phyloP scores from a whole-genome alignment of 306 rosid genomes.

The Lotus japonicus region DNA sequence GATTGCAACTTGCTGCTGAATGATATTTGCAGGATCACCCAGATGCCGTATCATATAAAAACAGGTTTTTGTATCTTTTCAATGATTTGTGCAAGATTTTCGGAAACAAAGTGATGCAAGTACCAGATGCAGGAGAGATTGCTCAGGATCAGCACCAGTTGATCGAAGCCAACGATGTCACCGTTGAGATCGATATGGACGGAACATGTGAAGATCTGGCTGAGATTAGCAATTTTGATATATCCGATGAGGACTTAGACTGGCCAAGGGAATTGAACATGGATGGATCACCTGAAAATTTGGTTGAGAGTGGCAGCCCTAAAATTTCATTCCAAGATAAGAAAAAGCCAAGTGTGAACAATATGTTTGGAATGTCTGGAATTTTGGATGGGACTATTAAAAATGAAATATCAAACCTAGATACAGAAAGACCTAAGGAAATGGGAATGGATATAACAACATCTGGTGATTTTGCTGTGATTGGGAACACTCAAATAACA shows the following conservation, averaged over 20 bases:
- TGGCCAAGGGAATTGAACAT: conserved; percentile 9
- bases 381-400: conserved; percentile 22
- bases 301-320: conserved; percentile 17
- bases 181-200: conserved; percentile 33
- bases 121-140: conserved; percentile 23
- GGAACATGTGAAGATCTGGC: too few species aligned
- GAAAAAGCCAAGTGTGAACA: conserved; percentile 23
- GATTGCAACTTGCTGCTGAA: not conserved
- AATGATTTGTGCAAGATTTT: conserved; percentile 49
- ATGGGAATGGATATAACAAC: conserved; percentile 7
- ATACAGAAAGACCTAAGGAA: conserved; percentile 26
- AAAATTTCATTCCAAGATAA: conserved; percentile 24
- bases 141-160: conserved; percentile 21
- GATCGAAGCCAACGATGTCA: not conserved
- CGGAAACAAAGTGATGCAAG: conserved; percentile 17
- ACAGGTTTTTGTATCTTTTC: conserved; percentile 32
- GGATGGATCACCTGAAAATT: conserved; percentile 24
- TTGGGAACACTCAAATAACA: conserved; percentile 13
- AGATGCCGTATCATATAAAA: conserved; percentile 43
- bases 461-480: conserved; percentile 10
- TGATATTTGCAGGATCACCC: conserved; percentile 58
- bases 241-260: conserved; percentile 14
- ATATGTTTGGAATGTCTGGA: conserved; percentile 20
- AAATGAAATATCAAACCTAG: conserved; percentile 26
- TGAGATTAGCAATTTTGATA: conserved; percentile 12